Conservation (phyloP, 345 rosid species). For the Kandelia obovata region DNA sequence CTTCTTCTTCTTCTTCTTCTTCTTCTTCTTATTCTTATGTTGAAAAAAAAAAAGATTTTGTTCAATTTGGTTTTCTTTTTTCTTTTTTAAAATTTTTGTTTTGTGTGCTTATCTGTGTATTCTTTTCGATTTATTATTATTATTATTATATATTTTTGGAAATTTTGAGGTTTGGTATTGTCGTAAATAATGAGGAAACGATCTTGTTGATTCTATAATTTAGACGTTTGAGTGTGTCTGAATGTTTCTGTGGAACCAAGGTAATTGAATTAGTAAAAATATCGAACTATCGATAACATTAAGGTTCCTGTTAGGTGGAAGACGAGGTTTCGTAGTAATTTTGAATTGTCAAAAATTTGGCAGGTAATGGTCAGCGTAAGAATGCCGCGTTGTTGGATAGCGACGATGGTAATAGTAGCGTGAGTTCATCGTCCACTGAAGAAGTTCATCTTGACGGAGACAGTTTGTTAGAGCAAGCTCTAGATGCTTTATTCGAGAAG, state of each 20-base stretch:
- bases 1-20: too few species aligned
- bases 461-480: conserved; percentile 63
- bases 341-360: not conserved
- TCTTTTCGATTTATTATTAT: not conserved
- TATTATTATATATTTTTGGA: too few species aligned
- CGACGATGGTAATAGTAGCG: conserved; percentile 80
- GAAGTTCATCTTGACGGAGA: conserved; percentile 65
- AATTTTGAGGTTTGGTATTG: too few species aligned
- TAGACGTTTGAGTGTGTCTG: too few species aligned
- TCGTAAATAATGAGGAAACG: too few species aligned
- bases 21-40: too few species aligned
- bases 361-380: conserved; percentile 55
- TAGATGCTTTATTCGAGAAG: conserved; percentile 80
- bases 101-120: not conserved
- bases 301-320: not conserved
- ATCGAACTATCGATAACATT: not conserved
- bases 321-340: not conserved
- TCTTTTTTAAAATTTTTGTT: not conserved
- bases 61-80: conserved; percentile 8
- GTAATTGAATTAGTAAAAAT: not conserved
- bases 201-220: too few species aligned
- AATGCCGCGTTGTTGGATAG: conserved; percentile 56
- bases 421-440: conserved; percentile 69
- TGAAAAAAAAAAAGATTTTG: not conserved
- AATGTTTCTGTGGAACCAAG: too few species aligned